These are phyloP conservation scores for Metschnikowia sp. DNA, from an alignment of 805 yeast species.

Conservation along the genomic window DNA sequence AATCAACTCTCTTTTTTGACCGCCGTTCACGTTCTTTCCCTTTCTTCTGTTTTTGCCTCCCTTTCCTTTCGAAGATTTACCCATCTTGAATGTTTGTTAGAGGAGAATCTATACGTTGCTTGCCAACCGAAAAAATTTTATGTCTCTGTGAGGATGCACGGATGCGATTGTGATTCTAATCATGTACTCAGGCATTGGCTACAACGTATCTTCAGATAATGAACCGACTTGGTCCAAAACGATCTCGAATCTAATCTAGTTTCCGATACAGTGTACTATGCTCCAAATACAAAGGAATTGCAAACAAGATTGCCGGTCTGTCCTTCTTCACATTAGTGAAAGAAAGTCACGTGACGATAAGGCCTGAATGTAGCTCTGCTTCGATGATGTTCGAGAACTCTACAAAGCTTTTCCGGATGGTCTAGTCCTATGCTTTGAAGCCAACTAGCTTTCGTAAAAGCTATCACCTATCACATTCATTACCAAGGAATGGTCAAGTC, in stretches of 20 bases:
- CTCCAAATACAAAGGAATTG: too few species aligned
- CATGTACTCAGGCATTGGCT: constrained; percentile 5
- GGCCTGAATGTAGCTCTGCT: too few species aligned
- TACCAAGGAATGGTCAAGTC: background rate
- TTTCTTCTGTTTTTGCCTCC: constrained; percentile 96
- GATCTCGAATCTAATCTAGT: too few species aligned
- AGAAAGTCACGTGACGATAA: too few species aligned
- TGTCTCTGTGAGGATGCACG: constrained; percentile 10
- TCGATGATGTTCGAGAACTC: too few species aligned
- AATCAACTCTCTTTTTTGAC: constrained; percentile 91
- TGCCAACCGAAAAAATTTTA: constrained; percentile 6
- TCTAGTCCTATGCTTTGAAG: too few species aligned
- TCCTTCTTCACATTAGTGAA: too few species aligned
- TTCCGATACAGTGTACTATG: too few species aligned
- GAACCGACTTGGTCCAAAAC: too few species aligned
- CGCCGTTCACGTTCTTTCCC: constrained; percentile 92
- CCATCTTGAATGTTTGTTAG: constrained; percentile 45
- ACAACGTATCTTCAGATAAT: background rate
- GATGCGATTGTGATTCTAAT: constrained; percentile 4
- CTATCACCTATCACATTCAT: too few species aligned
- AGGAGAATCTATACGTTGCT: background rate
- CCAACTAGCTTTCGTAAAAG: background rate
- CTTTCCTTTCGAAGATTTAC: constrained; percentile 72
- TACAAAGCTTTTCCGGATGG: too few species aligned
- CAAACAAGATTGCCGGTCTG: too few species aligned